Conservation (phyloP, 2,329 filamentous ascomycete species). For the Fonsecaea nubica region DNA sequence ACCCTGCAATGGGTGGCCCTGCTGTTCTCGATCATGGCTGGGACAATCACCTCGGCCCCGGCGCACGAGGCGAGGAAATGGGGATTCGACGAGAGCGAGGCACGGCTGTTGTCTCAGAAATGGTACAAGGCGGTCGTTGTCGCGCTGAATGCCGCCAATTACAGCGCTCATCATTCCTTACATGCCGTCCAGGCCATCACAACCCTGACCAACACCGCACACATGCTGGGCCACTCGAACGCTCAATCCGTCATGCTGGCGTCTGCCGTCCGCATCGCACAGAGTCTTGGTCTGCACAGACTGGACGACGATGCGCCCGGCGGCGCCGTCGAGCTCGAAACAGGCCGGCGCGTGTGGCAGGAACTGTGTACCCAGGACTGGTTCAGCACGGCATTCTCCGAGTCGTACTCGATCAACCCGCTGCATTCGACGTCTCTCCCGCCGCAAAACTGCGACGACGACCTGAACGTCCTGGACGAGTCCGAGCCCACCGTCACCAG, state of each 20-base stretch:
- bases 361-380: conserved; percentile 52
- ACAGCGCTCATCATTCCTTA: conserved; percentile 51
- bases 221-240: conserved; percentile 58
- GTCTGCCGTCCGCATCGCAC: conserved; percentile 55
- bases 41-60: conserved; percentile 33
- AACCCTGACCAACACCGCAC: conserved; percentile 56
- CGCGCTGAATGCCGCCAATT: conserved; percentile 55
- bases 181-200: conserved; percentile 56
- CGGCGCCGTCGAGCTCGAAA: conserved; percentile 42
- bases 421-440: conserved; percentile 46
- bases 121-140: conserved; percentile 56
- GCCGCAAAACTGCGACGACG: conserved; percentile 49
- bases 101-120: conserved; percentile 49
- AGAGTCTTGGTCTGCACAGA: conserved; percentile 55
- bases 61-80: conserved; percentile 45
- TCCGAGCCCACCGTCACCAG: conserved; percentile 44
- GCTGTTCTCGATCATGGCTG: conserved; percentile 33
- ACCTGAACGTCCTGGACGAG: conserved; percentile 36
- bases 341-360: conserved; percentile 50
- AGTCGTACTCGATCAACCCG: conserved; percentile 48
- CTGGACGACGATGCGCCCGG: conserved; percentile 42
- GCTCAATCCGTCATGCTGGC: conserved; percentile 55
- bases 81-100: conserved; percentile 54
- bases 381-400: conserved; percentile 51
- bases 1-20: conserved; percentile 47